These are phyloP conservation scores for Gillenia trifoliata DNA, from an alignment of 306 rosid species.

Conservation along the genomic window DNA sequence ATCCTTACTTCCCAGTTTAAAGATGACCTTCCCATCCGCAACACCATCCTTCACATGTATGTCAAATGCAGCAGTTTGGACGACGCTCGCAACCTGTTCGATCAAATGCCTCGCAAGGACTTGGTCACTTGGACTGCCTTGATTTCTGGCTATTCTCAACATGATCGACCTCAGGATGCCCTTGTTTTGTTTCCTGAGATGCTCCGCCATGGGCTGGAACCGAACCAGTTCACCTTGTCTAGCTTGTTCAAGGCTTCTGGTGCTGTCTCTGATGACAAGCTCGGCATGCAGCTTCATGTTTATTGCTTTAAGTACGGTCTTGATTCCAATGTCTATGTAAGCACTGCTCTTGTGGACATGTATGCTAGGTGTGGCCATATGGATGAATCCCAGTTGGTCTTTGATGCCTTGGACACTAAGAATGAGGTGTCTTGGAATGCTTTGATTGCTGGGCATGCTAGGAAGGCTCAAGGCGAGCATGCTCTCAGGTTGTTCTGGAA, in stretches of 20 bases:
- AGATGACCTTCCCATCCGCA: slow-evolving; percentile 20
- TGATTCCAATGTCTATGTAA: slow-evolving; percentile 32
- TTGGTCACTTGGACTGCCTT: slow-evolving; percentile 33
- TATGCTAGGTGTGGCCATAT: slow-evolving; percentile 25
- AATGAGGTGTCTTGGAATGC: slow-evolving; percentile 41
- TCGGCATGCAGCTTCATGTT: slow-evolving; percentile 28
- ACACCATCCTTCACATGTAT: slow-evolving; percentile 23
- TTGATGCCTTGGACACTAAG: slow-evolving; percentile 20
- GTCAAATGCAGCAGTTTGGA: slow-evolving; percentile 20
- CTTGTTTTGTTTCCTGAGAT: slow-evolving; percentile 28
- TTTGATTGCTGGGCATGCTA: slow-evolving; percentile 27
- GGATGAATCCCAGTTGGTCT: slow-evolving; percentile 25
- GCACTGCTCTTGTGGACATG: slow-evolving; percentile 34
- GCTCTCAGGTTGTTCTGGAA: slow-evolving; percentile 22
- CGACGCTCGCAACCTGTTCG: slow-evolving; percentile 25
- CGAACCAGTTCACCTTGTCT: slow-evolving; percentile 36
- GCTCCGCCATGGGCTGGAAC: slow-evolving; percentile 21
- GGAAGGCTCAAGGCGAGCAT: slow-evolving; percentile 26
- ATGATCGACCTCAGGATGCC: slow-evolving; percentile 17
- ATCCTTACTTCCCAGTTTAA: slow-evolving; percentile 18
- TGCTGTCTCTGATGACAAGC: slow-evolving; percentile 1
- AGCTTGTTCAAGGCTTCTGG: slow-evolving; percentile 36
- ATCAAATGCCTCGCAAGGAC: slow-evolving; percentile 21
- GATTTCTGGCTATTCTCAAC: slow-evolving; percentile 33
- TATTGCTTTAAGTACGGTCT: slow-evolving; percentile 25